These are phyloP conservation scores for Citrus sinensis DNA, from an alignment of 345 rosid genomes.

Conservation along the genomic window DNA sequence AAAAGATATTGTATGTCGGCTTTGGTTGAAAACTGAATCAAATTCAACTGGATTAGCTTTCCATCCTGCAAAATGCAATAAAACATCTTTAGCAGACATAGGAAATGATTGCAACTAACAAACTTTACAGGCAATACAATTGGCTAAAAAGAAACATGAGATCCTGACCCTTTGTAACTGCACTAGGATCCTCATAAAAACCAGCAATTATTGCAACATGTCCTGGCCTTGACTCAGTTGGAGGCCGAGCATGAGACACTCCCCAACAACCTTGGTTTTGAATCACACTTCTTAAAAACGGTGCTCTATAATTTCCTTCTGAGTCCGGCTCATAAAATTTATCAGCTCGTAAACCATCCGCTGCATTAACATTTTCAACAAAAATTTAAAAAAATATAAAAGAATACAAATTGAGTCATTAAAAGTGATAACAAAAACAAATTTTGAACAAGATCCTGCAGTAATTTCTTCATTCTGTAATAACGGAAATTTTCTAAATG, in stretches of 20 bases:
- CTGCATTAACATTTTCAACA: conserved; percentile 34
- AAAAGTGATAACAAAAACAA: background rate
- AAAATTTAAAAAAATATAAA: background rate
- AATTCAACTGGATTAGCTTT: conserved; percentile 98
- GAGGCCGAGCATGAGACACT: conserved; percentile 98
- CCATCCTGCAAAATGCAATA: conserved; percentile 65
- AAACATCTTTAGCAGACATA: conserved; percentile 7
- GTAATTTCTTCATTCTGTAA: background rate
- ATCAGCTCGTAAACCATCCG: conserved; percentile 97
- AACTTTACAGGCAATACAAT: background rate
- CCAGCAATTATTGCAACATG: conserved; percentile 97
- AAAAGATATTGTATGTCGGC: conserved; percentile 72
- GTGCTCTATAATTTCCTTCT: conserved; percentile 73
- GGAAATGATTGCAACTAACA: background rate
- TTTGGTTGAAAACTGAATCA: conserved; percentile 89
- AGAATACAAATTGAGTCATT: background rate
- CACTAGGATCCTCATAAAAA: conserved; percentile 97
- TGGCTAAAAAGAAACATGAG: conserved; percentile 1
- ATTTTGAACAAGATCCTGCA: background rate
- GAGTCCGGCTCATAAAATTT: conserved; percentile 90
- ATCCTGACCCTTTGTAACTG: conserved; percentile 74
- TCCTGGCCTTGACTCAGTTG: conserved; percentile 96
- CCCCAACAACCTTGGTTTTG: conserved; percentile 89
- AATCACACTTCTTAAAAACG: conserved; percentile 76
- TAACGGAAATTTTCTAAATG: too few relatives aligned